Evolutionary conservation across 2,329 filamentous ascomycete genomes (phyloP).

Genomic region (Penicillium sp.): DNA sequence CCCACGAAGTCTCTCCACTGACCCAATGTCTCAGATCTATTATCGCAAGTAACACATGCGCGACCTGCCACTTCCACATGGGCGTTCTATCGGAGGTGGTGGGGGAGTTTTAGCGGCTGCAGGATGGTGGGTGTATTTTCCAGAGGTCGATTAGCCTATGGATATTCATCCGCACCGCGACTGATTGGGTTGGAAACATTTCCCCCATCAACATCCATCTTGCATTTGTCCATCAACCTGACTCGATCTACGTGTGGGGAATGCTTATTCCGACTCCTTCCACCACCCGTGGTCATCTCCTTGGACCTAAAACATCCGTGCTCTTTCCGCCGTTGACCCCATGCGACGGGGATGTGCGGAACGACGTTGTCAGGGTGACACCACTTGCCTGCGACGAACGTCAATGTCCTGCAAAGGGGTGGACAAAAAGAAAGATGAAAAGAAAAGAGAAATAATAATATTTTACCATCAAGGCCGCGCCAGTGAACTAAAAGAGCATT

Average conservation of each 20-base stretch:
- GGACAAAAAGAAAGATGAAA: too few species aligned
- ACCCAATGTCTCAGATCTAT: constrained; percentile 37
- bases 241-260: constrained; percentile 18
- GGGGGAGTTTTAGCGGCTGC: constrained; percentile 10
- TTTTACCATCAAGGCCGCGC: too few species aligned
- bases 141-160: constrained; percentile 10
- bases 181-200: constrained; percentile 30
- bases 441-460: too few species aligned
- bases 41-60: constrained; percentile 42
- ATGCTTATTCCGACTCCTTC: constrained; percentile 26
- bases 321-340: neutral
- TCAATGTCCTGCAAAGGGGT: neutral
- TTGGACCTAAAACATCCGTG: neutral
- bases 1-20: constrained; percentile 2
- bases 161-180: constrained; percentile 8
- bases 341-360: too few species aligned
- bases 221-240: constrained; percentile 10
- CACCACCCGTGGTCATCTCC: neutral
- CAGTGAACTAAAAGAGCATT: too few species aligned
- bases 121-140: constrained; percentile 13
- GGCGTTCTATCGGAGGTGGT: constrained; percentile 11
- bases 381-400: neutral
- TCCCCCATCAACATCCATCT: constrained; percentile 10
- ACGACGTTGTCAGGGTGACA: neutral
- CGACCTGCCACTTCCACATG: constrained; percentile 15